A percentile compares a stretch with the other conserved stretches of the same genome.
These are phyloP conservation scores for Nakataea oryzae DNA, from an alignment of 2,329 filamentous ascomycete genomes.

Conservation along the genomic window DNA sequence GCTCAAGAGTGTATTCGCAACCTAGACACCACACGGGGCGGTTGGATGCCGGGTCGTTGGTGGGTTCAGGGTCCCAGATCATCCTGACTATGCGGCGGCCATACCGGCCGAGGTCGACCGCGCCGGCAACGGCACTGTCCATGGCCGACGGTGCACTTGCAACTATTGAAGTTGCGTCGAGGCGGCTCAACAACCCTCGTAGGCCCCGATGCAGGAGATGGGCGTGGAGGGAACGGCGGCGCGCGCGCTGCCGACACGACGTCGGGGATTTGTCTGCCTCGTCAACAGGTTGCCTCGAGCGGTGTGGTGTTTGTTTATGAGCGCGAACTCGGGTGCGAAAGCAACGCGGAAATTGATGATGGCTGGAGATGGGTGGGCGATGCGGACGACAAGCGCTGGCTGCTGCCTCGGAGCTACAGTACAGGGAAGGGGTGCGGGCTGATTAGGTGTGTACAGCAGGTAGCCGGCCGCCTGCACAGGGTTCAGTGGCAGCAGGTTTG, in stretches of 20 bases:
- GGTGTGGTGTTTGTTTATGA: background rate
- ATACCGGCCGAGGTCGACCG: conserved; percentile 62
- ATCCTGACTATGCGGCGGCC: conserved; percentile 78
- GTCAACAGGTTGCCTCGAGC: background rate
- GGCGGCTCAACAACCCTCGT: background rate
- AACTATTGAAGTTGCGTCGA: background rate
- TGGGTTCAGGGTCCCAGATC: conserved; percentile 84
- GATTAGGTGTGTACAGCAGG: no score
- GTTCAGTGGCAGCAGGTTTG: no score
- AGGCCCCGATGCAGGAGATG: background rate
- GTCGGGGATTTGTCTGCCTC: background rate
- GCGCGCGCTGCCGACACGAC: no score
- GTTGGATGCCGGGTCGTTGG: conserved; percentile 59
- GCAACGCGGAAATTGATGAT: background rate
- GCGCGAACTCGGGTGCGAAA: background rate
- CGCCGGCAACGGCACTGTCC: conserved; percentile 29
- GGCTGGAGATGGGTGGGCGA: background rate
- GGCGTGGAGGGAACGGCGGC: background rate
- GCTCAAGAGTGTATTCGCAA: conserved; percentile 33
- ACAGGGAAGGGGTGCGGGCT: background rate
- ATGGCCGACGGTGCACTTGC: conserved; percentile 8
- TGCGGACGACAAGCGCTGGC: background rate
- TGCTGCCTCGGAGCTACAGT: background rate
- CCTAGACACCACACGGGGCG: conserved; percentile 78
- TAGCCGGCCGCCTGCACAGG: no score